phyloP scores from a whole-genome alignment of 2,329 filamentous ascomycete species.

The Tolypocladium paradoxum region DNA sequence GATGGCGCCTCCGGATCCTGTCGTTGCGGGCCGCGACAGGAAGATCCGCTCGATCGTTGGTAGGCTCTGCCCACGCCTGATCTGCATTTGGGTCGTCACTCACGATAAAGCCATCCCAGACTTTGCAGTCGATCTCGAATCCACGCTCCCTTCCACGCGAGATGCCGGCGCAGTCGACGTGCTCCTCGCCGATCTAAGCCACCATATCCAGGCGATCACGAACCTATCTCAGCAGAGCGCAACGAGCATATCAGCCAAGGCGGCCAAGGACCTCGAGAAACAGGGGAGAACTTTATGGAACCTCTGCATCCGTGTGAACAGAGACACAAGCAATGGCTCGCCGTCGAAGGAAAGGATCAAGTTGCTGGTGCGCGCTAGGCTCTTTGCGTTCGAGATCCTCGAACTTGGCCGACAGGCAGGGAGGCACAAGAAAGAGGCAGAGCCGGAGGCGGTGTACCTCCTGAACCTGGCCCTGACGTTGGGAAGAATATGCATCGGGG shows the following conservation, averaged over 20 bases:
- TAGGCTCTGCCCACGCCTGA: background rate
- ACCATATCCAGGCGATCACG: conserved; percentile 14
- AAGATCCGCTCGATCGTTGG: conserved; percentile 14
- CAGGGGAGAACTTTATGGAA: conserved; percentile 58
- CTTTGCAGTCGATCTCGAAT: conserved; percentile 15
- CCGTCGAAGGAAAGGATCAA: conserved; percentile 11
- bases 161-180: conserved; percentile 30
- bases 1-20: conserved; percentile 12
- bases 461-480: conserved; percentile 61
- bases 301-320: conserved; percentile 41
- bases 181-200: conserved; percentile 18
- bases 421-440: conserved; percentile 11
- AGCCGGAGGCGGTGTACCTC: conserved; percentile 40
- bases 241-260: background rate
- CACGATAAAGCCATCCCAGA: conserved; percentile 9
- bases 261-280: conserved; percentile 36
- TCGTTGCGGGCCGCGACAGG: conserved; percentile 8
- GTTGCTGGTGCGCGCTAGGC: conserved; percentile 29
- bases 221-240: conserved; percentile 2
- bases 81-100: background rate
- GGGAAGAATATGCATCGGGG: conserved; percentile 38
- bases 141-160: conserved; percentile 8
- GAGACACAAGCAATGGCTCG: conserved; percentile 9
- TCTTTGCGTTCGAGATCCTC: conserved; percentile 58
- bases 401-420: conserved; percentile 38